Conservation (phyloP, 306 rosid species). For the Vigna hirtella region DNA sequence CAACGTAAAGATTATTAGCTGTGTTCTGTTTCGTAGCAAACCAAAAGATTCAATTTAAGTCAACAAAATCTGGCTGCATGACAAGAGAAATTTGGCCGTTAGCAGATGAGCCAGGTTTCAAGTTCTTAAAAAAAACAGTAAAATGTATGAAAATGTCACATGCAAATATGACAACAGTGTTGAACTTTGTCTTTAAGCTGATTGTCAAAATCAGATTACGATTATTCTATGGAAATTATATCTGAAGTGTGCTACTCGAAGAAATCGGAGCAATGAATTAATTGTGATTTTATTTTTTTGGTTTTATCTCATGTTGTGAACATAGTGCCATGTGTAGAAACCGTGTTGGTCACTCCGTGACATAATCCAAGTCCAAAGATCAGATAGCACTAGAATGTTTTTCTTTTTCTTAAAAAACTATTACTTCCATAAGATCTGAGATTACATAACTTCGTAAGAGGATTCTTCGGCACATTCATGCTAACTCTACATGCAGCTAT, state of each 20-base stretch:
- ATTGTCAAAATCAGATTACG: conserved; percentile 24
- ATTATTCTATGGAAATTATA: conserved; percentile 24
- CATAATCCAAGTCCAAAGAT: conserved; percentile 10
- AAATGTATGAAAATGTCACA: not conserved
- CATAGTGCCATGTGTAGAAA: conserved; percentile 8
- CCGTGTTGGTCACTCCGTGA: conserved; percentile 25
- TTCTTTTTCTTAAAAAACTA: not conserved
- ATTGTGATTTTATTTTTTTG: not conserved
- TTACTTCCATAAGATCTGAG: conserved; percentile 4
- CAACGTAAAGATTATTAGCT: not conserved
- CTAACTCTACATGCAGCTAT: not conserved
- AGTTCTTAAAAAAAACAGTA: not conserved
- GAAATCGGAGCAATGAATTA: not conserved
- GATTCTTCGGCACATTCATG: not conserved
- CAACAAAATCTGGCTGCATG: not conserved
- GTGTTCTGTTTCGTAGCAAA: not conserved
- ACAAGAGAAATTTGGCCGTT: not conserved
- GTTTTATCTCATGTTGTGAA: not conserved
- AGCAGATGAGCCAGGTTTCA: conserved; percentile 14
- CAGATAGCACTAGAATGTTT: conserved; percentile 6
- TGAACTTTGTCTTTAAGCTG: conserved; percentile 15
- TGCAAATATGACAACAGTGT: not conserved
- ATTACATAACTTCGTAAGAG: not conserved
- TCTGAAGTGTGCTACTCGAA: conserved; percentile 26
- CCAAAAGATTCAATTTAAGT: not conserved